These are phyloP conservation scores for Suillus discolor DNA, from an alignment of 768 basidiomycete species.

Conservation along the genomic window DNA sequence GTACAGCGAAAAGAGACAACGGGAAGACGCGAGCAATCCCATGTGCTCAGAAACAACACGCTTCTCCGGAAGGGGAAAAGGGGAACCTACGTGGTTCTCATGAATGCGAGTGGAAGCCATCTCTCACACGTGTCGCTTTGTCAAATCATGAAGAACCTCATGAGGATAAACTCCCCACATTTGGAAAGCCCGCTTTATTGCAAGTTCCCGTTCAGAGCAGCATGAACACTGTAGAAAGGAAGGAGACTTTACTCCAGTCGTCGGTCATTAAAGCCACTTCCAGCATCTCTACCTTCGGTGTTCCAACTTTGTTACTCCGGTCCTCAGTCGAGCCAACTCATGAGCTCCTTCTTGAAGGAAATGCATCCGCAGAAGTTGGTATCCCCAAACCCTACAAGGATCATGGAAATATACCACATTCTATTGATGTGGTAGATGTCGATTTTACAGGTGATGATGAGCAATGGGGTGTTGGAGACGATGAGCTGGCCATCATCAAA, in stretches of 20 bases:
- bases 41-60: background rate
- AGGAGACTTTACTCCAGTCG: background rate
- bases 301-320: conserved; percentile 20
- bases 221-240: background rate
- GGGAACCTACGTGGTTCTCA: background rate
- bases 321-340: background rate
- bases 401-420: background rate
- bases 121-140: background rate
- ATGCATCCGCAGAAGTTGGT: background rate
- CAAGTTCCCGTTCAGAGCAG: conserved; percentile 3
- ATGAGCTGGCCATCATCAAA: conserved; percentile 51
- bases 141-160: background rate
- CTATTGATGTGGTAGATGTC: background rate
- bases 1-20: conserved; percentile 1
- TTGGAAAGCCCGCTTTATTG: conserved; percentile 30
- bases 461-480: conserved; percentile 76
- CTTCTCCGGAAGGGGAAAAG: background rate
- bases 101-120: background rate
- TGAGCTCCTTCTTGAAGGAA: background rate
- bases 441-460: conserved; percentile 24
- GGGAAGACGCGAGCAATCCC: background rate
- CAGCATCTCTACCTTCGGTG: conserved; percentile 20
- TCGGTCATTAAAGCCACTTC: conserved; percentile 7
- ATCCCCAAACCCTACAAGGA: background rate
- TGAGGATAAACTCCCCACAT: conserved; percentile 9